phyloP scores from a whole-genome alignment of 2,329 filamentous ascomycete species.

The Alternaria arbusti region DNA sequence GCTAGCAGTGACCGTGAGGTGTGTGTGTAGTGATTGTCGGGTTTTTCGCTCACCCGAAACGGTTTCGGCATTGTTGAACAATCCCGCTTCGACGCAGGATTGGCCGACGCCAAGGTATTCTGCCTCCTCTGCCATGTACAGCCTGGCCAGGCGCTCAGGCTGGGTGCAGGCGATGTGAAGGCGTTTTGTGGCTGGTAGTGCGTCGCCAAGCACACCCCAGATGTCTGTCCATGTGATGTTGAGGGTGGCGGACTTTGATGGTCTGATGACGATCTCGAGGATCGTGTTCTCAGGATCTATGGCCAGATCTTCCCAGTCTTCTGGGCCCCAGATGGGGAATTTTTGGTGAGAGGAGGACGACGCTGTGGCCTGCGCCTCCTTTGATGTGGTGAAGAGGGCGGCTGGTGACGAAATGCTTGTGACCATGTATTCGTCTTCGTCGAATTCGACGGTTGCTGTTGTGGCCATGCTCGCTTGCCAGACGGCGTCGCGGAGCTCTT shows the following conservation, averaged over 20 bases:
- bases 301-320: conserved; percentile 16
- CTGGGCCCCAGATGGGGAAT: conserved; percentile 8
- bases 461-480: conserved; percentile 1
- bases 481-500: conserved; percentile 2
- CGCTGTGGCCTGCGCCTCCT: conserved; percentile 11
- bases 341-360: conserved; percentile 1
- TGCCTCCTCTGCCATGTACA: conserved; percentile 19
- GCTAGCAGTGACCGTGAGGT: conserved; percentile 10
- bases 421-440: conserved; percentile 9
- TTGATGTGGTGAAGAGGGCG: conserved; percentile 8
- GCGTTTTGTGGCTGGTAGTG: conserved; percentile 7
- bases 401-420: conserved; percentile 13
- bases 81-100: conserved; percentile 14
- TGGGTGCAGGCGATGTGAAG: conserved; percentile 15
- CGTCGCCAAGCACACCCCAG: conserved; percentile 13
- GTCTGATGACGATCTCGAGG: conserved; percentile 14
- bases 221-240: conserved; percentile 23
- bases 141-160: conserved; percentile 14
- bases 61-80: conserved; percentile 13
- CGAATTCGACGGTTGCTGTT: conserved; percentile 3
- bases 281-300: conserved; percentile 8
- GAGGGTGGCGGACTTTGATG: conserved; percentile 4
- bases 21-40: conserved; percentile 7
- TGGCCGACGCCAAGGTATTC: conserved; percentile 18
- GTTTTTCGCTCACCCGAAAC: conserved; percentile 15